Evolutionary conservation across 805 yeast genomes (phyloP).

Genomic region (Starmerella powellii): DNA sequence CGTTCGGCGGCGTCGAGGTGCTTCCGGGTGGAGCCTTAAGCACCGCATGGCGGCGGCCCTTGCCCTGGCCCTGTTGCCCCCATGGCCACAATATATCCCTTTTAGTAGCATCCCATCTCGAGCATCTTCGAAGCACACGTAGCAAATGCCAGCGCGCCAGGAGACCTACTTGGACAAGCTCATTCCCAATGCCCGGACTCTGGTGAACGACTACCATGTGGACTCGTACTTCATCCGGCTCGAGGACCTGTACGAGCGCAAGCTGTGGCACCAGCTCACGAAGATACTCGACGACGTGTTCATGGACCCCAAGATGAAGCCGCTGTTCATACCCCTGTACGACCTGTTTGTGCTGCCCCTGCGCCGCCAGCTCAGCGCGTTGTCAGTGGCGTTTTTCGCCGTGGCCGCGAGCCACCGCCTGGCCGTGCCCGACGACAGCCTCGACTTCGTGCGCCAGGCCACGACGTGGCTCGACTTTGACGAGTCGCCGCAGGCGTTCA

Average conservation of each 20-base stretch:
- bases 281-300: constrained; percentile 51
- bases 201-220: constrained; percentile 54
- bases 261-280: constrained; percentile 91
- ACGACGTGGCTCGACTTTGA: constrained; percentile 37
- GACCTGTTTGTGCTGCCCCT: constrained; percentile 58
- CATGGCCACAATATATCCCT: too few relatives aligned
- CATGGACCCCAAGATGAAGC: constrained; percentile 39
- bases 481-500: constrained; percentile 32
- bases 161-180: too few relatives aligned
- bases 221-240: constrained; percentile 50
- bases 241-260: constrained; percentile 78
- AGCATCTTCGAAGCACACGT: too few relatives aligned
- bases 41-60: too few relatives aligned
- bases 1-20: too few relatives aligned
- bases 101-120: too few relatives aligned
- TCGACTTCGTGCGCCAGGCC: constrained; percentile 38
- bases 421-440: constrained; percentile 37
- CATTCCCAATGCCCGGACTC: constrained; percentile 38
- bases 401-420: constrained; percentile 40
- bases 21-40: too few relatives aligned
- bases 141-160: too few relatives aligned
- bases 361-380: constrained; percentile 59
- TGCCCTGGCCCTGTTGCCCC: too few relatives aligned
- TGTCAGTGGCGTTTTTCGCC: constrained; percentile 66
- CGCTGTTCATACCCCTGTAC: constrained; percentile 54